Conservation (phyloP, 257 asterid genomes). For the Solanum etuberosum region DNA sequence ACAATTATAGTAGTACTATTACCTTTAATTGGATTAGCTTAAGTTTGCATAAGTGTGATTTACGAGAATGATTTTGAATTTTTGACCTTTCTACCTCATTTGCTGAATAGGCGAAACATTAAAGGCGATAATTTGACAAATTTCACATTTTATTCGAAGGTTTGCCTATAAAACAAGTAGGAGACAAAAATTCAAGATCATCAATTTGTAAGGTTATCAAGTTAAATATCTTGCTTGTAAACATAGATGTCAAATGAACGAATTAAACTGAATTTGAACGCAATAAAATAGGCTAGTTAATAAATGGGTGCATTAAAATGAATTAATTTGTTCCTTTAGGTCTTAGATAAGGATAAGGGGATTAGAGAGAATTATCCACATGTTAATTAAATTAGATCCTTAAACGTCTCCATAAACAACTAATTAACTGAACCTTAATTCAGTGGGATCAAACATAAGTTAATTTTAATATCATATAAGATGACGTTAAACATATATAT, state of each 20-base stretch:
- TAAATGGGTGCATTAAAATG: background rate
- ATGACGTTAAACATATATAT: conserved; percentile 14
- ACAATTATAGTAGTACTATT: background rate
- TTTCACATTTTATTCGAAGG: background rate
- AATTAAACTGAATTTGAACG: background rate
- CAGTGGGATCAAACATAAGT: conserved; percentile 6
- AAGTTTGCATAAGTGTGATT: background rate
- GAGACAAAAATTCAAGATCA: background rate
- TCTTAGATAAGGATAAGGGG: background rate
- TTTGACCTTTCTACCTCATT: too few species aligned
- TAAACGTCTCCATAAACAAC: background rate
- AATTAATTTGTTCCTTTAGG: background rate
- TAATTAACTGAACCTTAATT: conserved; percentile 13
- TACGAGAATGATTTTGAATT: background rate
- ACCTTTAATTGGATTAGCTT: background rate
- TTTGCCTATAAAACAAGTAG: background rate
- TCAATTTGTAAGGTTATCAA: background rate
- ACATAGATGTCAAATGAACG: background rate
- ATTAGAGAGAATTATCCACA: conserved; percentile 10
- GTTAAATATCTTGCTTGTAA: background rate
- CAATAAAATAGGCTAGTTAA: background rate
- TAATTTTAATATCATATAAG: conserved; percentile 15
- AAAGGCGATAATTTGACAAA: background rate
- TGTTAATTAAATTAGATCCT: conserved; percentile 9
- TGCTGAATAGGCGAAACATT: too few species aligned